phyloP scores from a whole-genome alignment of 805 yeast species.

The Suhomyces vadensis region DNA sequence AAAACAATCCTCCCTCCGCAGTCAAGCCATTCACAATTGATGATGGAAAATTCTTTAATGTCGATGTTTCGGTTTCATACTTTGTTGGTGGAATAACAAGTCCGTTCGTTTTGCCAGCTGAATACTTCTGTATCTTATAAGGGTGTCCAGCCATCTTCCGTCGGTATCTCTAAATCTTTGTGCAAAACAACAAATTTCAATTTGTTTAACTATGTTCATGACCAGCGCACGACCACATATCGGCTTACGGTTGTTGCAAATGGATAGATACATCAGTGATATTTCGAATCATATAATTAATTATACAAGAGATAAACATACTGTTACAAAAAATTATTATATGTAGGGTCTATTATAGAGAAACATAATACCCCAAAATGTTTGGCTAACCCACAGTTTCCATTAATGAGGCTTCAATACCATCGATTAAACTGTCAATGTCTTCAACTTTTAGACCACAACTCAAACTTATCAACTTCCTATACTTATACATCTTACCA shows the following conservation, averaged over 20 bases:
- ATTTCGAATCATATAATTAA: too few relatives aligned
- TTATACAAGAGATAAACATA: not conserved
- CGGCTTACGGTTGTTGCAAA: too few relatives aligned
- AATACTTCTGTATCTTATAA: slow-evolving; percentile 11
- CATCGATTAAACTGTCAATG: slow-evolving; percentile 78
- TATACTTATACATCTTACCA: slow-evolving; percentile 67
- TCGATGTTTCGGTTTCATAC: slow-evolving; percentile 19
- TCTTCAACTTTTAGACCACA: slow-evolving; percentile 80
- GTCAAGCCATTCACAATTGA: slow-evolving; percentile 43
- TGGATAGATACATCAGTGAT: too few relatives aligned
- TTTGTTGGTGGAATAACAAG: slow-evolving; percentile 14
- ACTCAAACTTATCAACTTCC: slow-evolving; percentile 71
- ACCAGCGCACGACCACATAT: not conserved
- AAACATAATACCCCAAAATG: not conserved
- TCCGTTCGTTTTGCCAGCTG: slow-evolving; percentile 4
- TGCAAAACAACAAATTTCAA: not conserved
- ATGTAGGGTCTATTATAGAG: not conserved
- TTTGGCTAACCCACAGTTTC: slow-evolving; percentile 7
- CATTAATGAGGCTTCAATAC: slow-evolving; percentile 44
- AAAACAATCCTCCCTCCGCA: slow-evolving; percentile 41
- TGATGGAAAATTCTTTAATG: slow-evolving; percentile 31
- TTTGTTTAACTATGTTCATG: too few relatives aligned
- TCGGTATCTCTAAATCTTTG: too few relatives aligned
- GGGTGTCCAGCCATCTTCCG: slow-evolving; percentile 5
- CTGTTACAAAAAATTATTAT: not conserved